Evolutionary conservation across 2,329 filamentous ascomycete genomes (phyloP).

Genomic region (Raffaelea deltoideospora): DNA sequence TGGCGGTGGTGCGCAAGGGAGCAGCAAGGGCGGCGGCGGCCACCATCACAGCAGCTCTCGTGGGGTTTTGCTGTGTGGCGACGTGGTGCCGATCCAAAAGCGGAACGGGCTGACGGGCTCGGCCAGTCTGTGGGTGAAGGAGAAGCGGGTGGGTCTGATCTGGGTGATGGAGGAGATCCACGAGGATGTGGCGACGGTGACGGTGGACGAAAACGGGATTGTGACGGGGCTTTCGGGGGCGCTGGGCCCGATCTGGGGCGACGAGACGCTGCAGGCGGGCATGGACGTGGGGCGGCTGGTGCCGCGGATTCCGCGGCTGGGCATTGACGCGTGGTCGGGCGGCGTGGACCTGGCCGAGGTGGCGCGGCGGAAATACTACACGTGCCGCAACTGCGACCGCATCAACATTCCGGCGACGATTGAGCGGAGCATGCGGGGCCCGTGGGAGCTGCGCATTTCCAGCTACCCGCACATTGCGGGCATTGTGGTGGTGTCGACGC

Average conservation of each 20-base stretch:
- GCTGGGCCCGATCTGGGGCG: constrained; percentile 76
- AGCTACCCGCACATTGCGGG: constrained; percentile 96
- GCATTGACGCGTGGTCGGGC: constrained; percentile 52
- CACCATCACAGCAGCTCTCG: constrained; percentile 64
- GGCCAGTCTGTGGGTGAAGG: constrained; percentile 96
- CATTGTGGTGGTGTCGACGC: constrained; percentile 80
- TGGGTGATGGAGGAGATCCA: constrained; percentile 98
- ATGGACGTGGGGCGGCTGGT: constrained; percentile 66
- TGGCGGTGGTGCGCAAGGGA: no score
- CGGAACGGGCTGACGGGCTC: constrained; percentile 83
- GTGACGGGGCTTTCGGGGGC: constrained; percentile 59
- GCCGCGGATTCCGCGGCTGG: constrained; percentile 65
- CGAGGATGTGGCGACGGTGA: constrained; percentile 72
- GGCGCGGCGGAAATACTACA: constrained; percentile 61
- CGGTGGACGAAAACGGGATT: constrained; percentile 61
- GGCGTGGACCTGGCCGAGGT: constrained; percentile 68
- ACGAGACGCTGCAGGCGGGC: constrained; percentile 48
- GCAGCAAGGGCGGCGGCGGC: constrained; percentile 27
- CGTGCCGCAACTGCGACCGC: constrained; percentile 60
- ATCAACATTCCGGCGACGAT: constrained; percentile 77
- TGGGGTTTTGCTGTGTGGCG: constrained; percentile 72
- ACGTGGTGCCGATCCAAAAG: constrained; percentile 97
- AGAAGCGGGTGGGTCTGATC: constrained; percentile 83
- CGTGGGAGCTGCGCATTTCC: constrained; percentile 66
- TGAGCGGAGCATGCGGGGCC: constrained; percentile 52